Base-by-base conservation (phyloP, 371 early-diverging fungal genomes). In the Mycotypha africana region DNA sequence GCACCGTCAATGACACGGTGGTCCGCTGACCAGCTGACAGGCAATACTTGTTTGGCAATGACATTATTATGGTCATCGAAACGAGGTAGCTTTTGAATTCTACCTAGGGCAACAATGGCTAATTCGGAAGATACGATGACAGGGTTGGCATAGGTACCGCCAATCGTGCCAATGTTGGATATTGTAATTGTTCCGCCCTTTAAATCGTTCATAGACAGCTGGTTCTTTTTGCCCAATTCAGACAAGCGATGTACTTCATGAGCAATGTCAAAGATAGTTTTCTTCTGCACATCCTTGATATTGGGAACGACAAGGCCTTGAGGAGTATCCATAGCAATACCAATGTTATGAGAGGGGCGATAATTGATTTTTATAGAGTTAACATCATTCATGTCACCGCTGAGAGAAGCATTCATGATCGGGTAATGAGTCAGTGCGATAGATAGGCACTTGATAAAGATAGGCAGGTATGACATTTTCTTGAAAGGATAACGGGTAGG, bases 1-100 rank as follows among this genome's bases (percentile, higher is more conserved):
- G 96, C 98, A 16, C 98, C 98, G 64, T 97, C 97, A 51, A 97
- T 80, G n/a, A 98, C 86, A 20, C 98, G 79, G 63, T 98, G 98
- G 65, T 98, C 98, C 5, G 98, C 98, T 2, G 88, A 84, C 87
- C 91, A 95, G 73, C 91, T 92, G 21, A 93, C 71, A 12, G 82
- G 79, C 55, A 94, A 64, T 10, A 95, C 67, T 51, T 82, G 63
- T 51, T 83, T 82, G 3, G 86, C 75, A 1, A 89, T 84, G 11
- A 97, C 79, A 4, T 61, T 58, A 17, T 72, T 74, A 2, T 47
- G 48, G 31, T 68, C 64, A 56, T 83, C 84, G 59, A 84, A 95
- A 2, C 94, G 80, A 48, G 97, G 97, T 46, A 95, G 47, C 9
- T 81, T 78, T 62, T 86, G 86, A 45, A 84, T 81, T 56, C 76